Conservation (phyloP, 164 flowering plant species). For the Liquidambar formosana region DNA sequence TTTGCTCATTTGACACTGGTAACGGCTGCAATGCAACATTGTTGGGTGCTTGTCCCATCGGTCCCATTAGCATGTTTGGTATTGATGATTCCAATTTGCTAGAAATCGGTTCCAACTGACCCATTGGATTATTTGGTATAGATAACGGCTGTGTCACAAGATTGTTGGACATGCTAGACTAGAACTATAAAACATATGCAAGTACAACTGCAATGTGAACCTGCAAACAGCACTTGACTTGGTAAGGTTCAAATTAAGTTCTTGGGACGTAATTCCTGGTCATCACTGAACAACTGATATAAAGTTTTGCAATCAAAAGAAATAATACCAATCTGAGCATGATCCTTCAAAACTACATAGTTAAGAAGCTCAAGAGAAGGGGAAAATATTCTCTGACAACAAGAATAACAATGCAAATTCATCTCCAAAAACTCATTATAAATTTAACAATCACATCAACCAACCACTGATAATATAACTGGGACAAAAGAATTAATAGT, state of each 20-base stretch:
- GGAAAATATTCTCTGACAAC: background rate
- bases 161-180: constrained; percentile 39
- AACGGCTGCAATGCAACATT: constrained; percentile 4
- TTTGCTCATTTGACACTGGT: constrained; percentile 22
- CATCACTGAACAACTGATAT: background rate
- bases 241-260: background rate
- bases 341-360: background rate
- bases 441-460: background rate
- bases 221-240: background rate
- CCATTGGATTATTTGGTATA: constrained; percentile 10
- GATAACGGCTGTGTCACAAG: constrained; percentile 32
- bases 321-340: background rate
- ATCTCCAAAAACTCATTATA: background rate
- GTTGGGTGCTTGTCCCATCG: background rate
- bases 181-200: constrained; percentile 10
- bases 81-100: background rate
- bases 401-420: background rate
- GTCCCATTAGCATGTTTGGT: constrained; percentile 1
- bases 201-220: background rate
- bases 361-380: background rate
- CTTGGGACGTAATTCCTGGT: background rate
- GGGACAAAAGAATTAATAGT: background rate
- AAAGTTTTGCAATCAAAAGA: background rate
- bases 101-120: constrained; percentile 9
- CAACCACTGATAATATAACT: background rate